phyloP scores from a whole-genome alignment of 2,329 filamentous ascomycete genomes.

The Calonectria pseudoreteaudii region DNA sequence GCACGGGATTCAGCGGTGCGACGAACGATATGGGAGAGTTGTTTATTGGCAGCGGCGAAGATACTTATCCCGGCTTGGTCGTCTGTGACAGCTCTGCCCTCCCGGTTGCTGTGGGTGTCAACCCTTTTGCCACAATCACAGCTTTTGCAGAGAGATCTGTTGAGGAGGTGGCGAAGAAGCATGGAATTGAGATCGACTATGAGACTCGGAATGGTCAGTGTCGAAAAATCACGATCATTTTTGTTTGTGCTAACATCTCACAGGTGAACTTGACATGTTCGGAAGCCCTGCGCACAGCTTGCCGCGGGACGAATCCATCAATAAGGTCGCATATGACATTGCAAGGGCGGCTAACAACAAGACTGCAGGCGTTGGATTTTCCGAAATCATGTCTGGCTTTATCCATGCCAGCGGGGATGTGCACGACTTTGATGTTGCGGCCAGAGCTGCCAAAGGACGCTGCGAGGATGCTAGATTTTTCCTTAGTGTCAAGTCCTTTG shows the following conservation, averaged over 20 bases:
- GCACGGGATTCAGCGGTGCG: slow-evolving; percentile 67
- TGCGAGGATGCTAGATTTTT: slow-evolving; percentile 71
- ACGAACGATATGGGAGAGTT: slow-evolving; percentile 72
- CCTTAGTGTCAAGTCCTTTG: slow-evolving; percentile 68
- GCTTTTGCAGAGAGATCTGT: slow-evolving; percentile 75
- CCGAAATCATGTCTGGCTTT: slow-evolving; percentile 73
- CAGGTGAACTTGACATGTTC: slow-evolving; percentile 61
- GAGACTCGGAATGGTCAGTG: slow-evolving; percentile 32
- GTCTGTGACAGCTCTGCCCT: slow-evolving; percentile 72
- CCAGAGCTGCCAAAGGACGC: slow-evolving; percentile 42
- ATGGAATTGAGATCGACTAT: slow-evolving; percentile 29
- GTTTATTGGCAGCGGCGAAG: slow-evolving; percentile 63
- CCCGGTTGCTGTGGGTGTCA: slow-evolving; percentile 72
- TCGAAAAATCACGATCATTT: slow-evolving; percentile 24
- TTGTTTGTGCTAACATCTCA: not conserved
- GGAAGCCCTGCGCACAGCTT: slow-evolving; percentile 63
- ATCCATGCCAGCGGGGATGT: slow-evolving; percentile 54
- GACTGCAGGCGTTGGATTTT: slow-evolving; percentile 67
- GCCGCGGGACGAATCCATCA: slow-evolving; percentile 16
- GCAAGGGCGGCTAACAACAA: slow-evolving; percentile 20
- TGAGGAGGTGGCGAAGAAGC: slow-evolving; percentile 45
- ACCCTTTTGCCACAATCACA: slow-evolving; percentile 77
- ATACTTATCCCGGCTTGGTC: slow-evolving; percentile 68
- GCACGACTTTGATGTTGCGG: slow-evolving; percentile 25
- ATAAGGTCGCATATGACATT: slow-evolving; percentile 14